Conservation (phyloP, 1,139 yeast genomes). For the Nematodospora anomalae region DNA sequence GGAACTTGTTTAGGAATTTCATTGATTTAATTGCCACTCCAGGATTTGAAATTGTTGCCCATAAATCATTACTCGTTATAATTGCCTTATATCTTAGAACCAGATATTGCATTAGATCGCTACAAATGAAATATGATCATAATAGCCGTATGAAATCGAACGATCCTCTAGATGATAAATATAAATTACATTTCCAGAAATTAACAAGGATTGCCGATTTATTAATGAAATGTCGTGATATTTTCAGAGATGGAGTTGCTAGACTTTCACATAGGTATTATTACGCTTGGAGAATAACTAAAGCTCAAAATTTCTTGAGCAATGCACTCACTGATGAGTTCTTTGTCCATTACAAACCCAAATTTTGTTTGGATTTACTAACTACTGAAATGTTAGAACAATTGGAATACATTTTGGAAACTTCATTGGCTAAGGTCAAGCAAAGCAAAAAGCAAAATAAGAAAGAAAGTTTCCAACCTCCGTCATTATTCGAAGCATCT, state of each 20-base stretch:
- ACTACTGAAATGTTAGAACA: slow-evolving; percentile 22
- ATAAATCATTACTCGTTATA: slow-evolving; percentile 28
- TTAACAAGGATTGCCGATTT: slow-evolving; percentile 16
- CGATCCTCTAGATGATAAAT: slow-evolving; percentile 11
- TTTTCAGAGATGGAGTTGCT: slow-evolving; percentile 19
- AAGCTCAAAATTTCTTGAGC: slow-evolving; percentile 29
- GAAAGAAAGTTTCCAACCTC: slow-evolving; percentile 3
- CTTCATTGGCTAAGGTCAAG: slow-evolving; percentile 16
- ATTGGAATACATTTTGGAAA: slow-evolving; percentile 20
- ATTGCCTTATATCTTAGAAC: slow-evolving; percentile 25
- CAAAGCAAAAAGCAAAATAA: slow-evolving; percentile 8
- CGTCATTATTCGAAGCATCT: slow-evolving; percentile 4
- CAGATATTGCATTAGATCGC: slow-evolving; percentile 11
- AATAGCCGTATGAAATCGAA: slow-evolving; percentile 13
- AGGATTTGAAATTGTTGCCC: slow-evolving; percentile 31
- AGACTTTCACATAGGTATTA: slow-evolving; percentile 33
- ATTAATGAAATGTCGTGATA: slow-evolving; percentile 20
- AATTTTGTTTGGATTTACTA: slow-evolving; percentile 12
- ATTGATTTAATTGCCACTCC: slow-evolving; percentile 43
- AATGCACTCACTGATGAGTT: slow-evolving; percentile 23
- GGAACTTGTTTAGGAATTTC: slow-evolving; percentile 19
- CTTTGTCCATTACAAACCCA: slow-evolving; percentile 18
- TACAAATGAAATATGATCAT: slow-evolving; percentile 13
- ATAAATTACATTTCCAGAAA: slow-evolving; percentile 15
- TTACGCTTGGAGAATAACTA: slow-evolving; percentile 38